Evolutionary conservation across 495 filamentous ascomycete genomes (phyloP), one percentile per base, ranked within the genome.

Genomic region (Neohortaea acidophila): DNA sequence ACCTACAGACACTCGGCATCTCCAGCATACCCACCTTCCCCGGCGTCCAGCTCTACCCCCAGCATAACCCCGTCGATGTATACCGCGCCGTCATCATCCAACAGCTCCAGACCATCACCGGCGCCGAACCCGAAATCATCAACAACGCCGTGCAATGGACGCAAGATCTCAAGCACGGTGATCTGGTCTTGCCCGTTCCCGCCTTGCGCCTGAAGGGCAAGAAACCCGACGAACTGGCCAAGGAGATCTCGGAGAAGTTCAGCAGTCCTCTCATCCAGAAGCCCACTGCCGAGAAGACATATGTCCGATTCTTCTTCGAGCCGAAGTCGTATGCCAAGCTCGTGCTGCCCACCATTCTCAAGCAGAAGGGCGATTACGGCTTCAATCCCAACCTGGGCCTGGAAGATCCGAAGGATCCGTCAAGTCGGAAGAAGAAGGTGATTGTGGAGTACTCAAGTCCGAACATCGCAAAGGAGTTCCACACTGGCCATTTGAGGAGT

Each of bases 51-150:
- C 42, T 47, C 23, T 73, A 61, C 44, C 81, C 85, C 17, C 67
- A 77, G 8, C 42, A 73, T 51, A 97, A 97, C 64, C 80, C 82
- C 17, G 67, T 84, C 41, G 87, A 97, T 56, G 64, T 92, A 43
- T 96, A 87, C 67, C 71, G 89, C 27, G 71, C 78, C 35, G 82
- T 92, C 46, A 75, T 94, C 45, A 69, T 81, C 38, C 67, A 79
- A 30, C 66, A 78, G 22, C 63, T 97, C 21, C 66, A 70, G n/a
- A 63, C 69, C n/a, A 68, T 79, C 34, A 75, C 77, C 14, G 79
- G 72, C 8, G 75, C 87, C 34, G 79, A 87, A 31, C 50, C 73
- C 2, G 66, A 66, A 33, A 72, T 84, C 54, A 82, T 97, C 53
- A 91, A 81, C 51, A 63, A 75, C 14, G 72, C 73, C 21, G 59